Evolutionary conservation across 2,329 filamentous ascomycete genomes (phyloP), one percentile per base, ranked within the genome.

Genomic region (Zopfia rhizophila): DNA sequence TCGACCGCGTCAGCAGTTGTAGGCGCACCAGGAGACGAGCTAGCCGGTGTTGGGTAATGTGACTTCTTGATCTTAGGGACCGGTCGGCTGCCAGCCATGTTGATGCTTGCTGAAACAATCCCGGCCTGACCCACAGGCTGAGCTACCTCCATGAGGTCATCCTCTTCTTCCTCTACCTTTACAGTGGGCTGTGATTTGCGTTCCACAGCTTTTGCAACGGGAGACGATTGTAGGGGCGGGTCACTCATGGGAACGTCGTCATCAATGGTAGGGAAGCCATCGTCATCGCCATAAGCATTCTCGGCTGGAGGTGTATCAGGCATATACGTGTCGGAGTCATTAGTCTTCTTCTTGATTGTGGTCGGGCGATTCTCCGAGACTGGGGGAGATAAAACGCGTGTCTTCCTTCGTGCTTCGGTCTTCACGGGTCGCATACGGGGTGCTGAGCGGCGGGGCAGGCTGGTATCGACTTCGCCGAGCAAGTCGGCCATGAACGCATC

Each of bases 191-290:
- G 57, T 67, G 66, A 75, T 72, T 88, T 94, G 49, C 91, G 84
- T 63, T 89, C 84, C 6, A 89, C 84, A 25, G 86, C 89, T 61
- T 91, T 92, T 29, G 84, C 83, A 5, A 91, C 85, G 1, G 94
- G 94, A 1, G 94, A 97, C 1, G 93, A 97, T 8, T 90, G 91
- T 28, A 88, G 55, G 10, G 73, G 79, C 2, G 87, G 85, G 62
- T 97, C 92, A 68, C 89, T 92, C 86, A 94, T 93, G n/a, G 81
- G 81, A n/a, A 90, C 74, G 62, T 94, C 87, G 42, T 91, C 72
- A 27, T 70, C 85, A 38, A 81, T 75, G 4, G 74, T 68, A 17
- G 80, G 78, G 39, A 86, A 83, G 45, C 87, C 76, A 43, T 85
- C 81, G 51, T 74, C 66, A 12, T 83, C 81, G 21, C 78, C 79